A percentile compares a stretch with the other conserved stretches of the same genome.
phyloP scores from a whole-genome alignment of 371 early-diverging fungal genomes.

The Rhizopus stolonifer region DNA sequence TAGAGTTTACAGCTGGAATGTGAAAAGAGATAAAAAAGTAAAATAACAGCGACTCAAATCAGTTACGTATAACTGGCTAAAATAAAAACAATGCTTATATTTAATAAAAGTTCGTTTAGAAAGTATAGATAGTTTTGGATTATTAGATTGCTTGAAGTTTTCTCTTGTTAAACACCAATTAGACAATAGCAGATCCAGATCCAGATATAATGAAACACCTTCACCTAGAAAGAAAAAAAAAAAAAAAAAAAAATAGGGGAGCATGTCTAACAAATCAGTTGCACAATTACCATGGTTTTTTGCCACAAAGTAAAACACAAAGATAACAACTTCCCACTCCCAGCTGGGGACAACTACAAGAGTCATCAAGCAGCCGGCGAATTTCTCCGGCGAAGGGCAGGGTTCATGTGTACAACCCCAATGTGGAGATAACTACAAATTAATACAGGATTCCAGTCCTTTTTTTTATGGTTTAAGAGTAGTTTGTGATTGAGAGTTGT shows the following conservation, averaged over 20 bases:
- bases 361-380: slow-evolving; percentile 11
- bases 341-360: slow-evolving; percentile 10
- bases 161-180: slow-evolving; percentile 13
- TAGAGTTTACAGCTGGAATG: slow-evolving; percentile 6
- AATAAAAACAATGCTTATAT: slow-evolving; percentile 7
- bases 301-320: slow-evolving; percentile 4
- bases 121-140: slow-evolving; percentile 7
- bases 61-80: slow-evolving; percentile 6
- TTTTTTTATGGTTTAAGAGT: no score
- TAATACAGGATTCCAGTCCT: no score
- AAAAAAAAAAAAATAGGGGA: slow-evolving; percentile 7
- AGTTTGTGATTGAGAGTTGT: no score
- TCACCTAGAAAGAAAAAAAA: no score
- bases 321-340: slow-evolving; percentile 15
- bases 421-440: no score
- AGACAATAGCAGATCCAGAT: slow-evolving; percentile 6
- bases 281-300: slow-evolving; percentile 1
- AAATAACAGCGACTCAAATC: slow-evolving; percentile 1
- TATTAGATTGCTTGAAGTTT: slow-evolving; percentile 1
- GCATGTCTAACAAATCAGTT: slow-evolving; percentile 6
- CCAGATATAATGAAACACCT: slow-evolving; percentile 11
- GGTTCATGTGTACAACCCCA: slow-evolving; percentile 14
- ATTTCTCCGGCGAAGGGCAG: slow-evolving; percentile 17
- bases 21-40: slow-evolving; percentile 10
- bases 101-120: slow-evolving; percentile 5